phyloP scores from a whole-genome alignment of 768 basidiomycete species.

The Gymnopilus junonius region DNA sequence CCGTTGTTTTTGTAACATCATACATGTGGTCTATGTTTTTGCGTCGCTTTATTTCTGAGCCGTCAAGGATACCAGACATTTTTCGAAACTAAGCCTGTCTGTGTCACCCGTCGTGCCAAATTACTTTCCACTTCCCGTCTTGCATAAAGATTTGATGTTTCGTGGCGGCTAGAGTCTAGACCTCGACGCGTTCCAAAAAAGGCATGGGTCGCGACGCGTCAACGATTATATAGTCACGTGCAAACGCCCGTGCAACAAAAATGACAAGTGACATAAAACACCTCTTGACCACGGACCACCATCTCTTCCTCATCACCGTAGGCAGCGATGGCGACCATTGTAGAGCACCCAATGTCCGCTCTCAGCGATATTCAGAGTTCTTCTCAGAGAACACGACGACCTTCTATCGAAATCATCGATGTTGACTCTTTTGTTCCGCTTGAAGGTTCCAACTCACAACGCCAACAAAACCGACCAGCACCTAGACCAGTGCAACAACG shows the following conservation, averaged over 20 bases:
- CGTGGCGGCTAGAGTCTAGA: too few species aligned
- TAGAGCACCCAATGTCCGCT: slow-evolving; percentile 31
- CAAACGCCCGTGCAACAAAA: slow-evolving; percentile 13
- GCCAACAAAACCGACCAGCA: slow-evolving; percentile 12
- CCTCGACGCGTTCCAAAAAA: slow-evolving; percentile 1
- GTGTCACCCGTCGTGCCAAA: too few species aligned
- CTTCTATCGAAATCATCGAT: slow-evolving; percentile 48
- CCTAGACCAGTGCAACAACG: neutral
- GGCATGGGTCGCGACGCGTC: slow-evolving; percentile 6
- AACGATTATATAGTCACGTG: slow-evolving; percentile 13
- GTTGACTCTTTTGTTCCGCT: slow-evolving; percentile 34
- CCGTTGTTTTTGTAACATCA: too few species aligned
- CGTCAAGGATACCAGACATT: too few species aligned
- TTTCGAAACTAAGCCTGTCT: too few species aligned
- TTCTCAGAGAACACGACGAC: slow-evolving; percentile 23
- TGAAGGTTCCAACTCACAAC: slow-evolving; percentile 14
- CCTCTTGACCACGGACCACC: slow-evolving; percentile 26
- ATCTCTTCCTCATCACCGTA: slow-evolving; percentile 13
- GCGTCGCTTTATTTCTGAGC: too few species aligned
- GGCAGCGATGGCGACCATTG: slow-evolving; percentile 34
- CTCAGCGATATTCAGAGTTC: slow-evolving; percentile 24
- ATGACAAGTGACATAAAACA: slow-evolving; percentile 5
- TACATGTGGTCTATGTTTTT: too few species aligned
- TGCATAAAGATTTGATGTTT: too few species aligned
- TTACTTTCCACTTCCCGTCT: too few species aligned